Percentiles rank a stretch among this genome's conserved stretches.
phyloP scores from a whole-genome alignment of 768 basidiomycete species.

The Chlorophyllum brunneum region DNA sequence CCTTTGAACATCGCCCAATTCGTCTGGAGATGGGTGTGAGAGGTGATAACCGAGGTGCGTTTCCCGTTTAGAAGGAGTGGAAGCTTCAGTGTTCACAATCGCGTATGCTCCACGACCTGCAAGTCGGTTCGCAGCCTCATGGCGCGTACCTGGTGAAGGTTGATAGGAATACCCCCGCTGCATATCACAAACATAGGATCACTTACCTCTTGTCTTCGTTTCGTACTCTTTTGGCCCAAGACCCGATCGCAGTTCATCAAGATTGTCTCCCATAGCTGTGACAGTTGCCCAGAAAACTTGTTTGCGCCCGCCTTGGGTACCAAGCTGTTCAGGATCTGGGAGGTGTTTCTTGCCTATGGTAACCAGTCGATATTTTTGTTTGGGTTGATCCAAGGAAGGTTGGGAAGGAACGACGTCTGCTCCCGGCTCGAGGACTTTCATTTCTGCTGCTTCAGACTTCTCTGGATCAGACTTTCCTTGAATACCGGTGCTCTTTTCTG shows the following conservation, averaged over 20 bases:
- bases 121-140: constrained; percentile 47
- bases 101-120: constrained; percentile 59
- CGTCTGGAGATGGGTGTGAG: constrained; percentile 43
- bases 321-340: constrained; percentile 38
- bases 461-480: constrained; percentile 19
- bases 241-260: constrained; percentile 41
- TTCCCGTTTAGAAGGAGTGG: constrained; percentile 38
- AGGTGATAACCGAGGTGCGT: constrained; percentile 60
- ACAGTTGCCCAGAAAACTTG: constrained; percentile 52
- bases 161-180: background rate
- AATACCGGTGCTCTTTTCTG: constrained; percentile 3
- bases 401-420: constrained; percentile 48
- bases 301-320: constrained; percentile 25
- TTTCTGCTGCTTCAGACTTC: constrained; percentile 27
- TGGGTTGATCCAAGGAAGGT: constrained; percentile 26
- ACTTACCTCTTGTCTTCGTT: constrained; percentile 56
- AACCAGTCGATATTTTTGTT: constrained; percentile 47
- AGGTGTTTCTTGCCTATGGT: constrained; percentile 57
- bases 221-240: constrained; percentile 51
- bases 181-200: background rate
- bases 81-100: constrained; percentile 46
- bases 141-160: constrained; percentile 39
- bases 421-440: constrained; percentile 39
- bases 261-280: constrained; percentile 46
- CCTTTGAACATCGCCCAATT: constrained; percentile 50